Evolutionary conservation across 108 stramenopile genomes (phyloP), one percentile per base, ranked within the genome.

Genomic region (Stephanodiscus triporus): DNA sequence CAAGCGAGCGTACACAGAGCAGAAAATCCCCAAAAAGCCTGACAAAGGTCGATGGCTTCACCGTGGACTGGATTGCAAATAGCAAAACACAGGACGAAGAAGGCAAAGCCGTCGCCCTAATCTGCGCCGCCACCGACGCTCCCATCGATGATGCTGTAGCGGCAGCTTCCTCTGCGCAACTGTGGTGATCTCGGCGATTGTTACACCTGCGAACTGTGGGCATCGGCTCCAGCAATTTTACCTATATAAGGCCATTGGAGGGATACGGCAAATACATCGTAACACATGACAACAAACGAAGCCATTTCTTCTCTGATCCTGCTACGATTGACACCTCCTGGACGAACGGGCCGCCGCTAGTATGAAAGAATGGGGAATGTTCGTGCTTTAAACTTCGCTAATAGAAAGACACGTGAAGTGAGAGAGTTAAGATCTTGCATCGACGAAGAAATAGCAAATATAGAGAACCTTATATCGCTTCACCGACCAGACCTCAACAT

Each of bases 161-260:
- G 20, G 61, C 42, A 1, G 45, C 29, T 22, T 42, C 76, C 17
- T 5, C 0, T 17, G 29, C 40, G n/a, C n/a, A 22, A 53, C 51
- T 53, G n/a, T 3, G 1, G 66, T 50, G 54, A 20, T 19, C 30
- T 75, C 17, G 37, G 65, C 14, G 19, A 50, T 22, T 11, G 30
- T 58, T 51, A 64, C 57, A 38, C 62, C 0, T 77, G 76, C 59
- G 85, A 86, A 68, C 23, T 84, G 11, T 86, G 85, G 85, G 85
- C 80, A 34, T 72, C 85, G 14, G 80, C 85, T 32, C 83, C 83
- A 20, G 83, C 80, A 43, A 71, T 72, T 11, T 72, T 86, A 32
- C 83, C 80, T 0, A 42, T 0, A 42, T 86, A 64, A 49, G 49
- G n/a, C 82, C 79, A 8, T 1, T 34, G 8, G 75, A 53, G 13